Evolutionary conservation across 2,329 filamentous ascomycete species (phyloP).

Genomic region (Aspergillus sp.): DNA sequence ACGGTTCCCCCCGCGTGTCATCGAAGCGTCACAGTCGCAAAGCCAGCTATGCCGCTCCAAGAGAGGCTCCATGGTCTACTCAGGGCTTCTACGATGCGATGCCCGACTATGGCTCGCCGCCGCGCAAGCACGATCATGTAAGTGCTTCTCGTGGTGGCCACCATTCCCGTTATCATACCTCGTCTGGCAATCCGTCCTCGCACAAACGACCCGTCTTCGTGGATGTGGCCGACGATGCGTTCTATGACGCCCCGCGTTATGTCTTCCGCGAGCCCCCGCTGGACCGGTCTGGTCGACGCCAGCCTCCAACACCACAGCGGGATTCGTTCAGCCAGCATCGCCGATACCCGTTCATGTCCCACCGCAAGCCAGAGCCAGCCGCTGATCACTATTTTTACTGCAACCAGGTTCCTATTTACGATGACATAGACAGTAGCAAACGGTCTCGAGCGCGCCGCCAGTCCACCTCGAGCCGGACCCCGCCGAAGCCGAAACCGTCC

Average conservation of each 20-base stretch:
- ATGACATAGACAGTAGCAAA: slow-evolving; percentile 43
- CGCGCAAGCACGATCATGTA: slow-evolving; percentile 55
- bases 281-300: slow-evolving; percentile 14
- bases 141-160: slow-evolving; percentile 47
- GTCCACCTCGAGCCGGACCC: slow-evolving; percentile 42
- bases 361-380: slow-evolving; percentile 34
- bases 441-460: slow-evolving; percentile 45
- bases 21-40: slow-evolving; percentile 47
- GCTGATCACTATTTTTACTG: slow-evolving; percentile 45
- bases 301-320: slow-evolving; percentile 13
- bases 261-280: slow-evolving; percentile 38
- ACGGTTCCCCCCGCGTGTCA: slow-evolving; percentile 34
- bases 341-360: slow-evolving; percentile 24
- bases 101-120: slow-evolving; percentile 43
- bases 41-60: slow-evolving; percentile 45
- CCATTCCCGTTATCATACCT: slow-evolving; percentile 38
- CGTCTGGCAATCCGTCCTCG: slow-evolving; percentile 36
- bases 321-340: slow-evolving; percentile 14
- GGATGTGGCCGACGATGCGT: slow-evolving; percentile 49
- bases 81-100: slow-evolving; percentile 39
- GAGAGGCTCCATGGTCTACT: slow-evolving; percentile 30
- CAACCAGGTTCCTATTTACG: slow-evolving; percentile 46
- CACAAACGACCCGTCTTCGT: slow-evolving; percentile 47
- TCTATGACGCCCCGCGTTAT: slow-evolving; percentile 37
- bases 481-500: slow-evolving; percentile 33